Evolutionary conservation across 345 rosid genomes (phyloP).

Genomic region (Trapa incisa): DNA sequence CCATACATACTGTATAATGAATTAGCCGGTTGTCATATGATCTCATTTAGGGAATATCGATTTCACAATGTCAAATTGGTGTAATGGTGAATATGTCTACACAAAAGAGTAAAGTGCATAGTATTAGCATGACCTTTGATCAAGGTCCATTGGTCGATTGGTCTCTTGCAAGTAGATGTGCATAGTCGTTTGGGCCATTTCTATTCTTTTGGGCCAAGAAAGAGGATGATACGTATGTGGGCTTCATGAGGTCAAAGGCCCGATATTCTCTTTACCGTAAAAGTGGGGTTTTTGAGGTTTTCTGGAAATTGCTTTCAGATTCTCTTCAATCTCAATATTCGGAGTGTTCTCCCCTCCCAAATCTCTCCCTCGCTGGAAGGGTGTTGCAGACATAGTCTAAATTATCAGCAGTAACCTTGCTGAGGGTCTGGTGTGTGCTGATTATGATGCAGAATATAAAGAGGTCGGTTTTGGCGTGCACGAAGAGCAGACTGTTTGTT

Average conservation of each 20-base stretch:
- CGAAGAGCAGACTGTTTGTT: background rate
- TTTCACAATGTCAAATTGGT: too few relatives aligned
- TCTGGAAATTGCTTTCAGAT: background rate
- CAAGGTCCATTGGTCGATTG: too few relatives aligned
- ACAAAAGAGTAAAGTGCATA: too few relatives aligned
- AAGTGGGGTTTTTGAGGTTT: background rate
- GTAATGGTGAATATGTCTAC: too few relatives aligned
- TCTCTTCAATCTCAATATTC: background rate
- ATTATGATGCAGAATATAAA: slow-evolving; percentile 7
- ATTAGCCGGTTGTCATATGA: too few relatives aligned
- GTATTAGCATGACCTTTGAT: too few relatives aligned
- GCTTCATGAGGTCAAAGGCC: slow-evolving; percentile 17
- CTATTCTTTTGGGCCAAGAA: too few relatives aligned
- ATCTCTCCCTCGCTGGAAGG: background rate
- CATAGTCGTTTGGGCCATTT: too few relatives aligned
- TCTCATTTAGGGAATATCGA: too few relatives aligned
- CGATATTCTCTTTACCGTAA: background rate
- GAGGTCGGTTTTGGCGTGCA: slow-evolving; percentile 6
- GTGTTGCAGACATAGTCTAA: background rate
- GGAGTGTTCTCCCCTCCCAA: background rate
- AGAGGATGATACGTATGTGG: slow-evolving; percentile 13
- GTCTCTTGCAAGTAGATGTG: too few relatives aligned
- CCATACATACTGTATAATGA: too few relatives aligned
- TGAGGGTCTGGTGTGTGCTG: background rate
- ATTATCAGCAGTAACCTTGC: background rate